Evolutionary conservation across 768 basidiomycete species (phyloP), one percentile per base, ranked within the genome.

Genomic region (Phaeolepiota aurea): DNA sequence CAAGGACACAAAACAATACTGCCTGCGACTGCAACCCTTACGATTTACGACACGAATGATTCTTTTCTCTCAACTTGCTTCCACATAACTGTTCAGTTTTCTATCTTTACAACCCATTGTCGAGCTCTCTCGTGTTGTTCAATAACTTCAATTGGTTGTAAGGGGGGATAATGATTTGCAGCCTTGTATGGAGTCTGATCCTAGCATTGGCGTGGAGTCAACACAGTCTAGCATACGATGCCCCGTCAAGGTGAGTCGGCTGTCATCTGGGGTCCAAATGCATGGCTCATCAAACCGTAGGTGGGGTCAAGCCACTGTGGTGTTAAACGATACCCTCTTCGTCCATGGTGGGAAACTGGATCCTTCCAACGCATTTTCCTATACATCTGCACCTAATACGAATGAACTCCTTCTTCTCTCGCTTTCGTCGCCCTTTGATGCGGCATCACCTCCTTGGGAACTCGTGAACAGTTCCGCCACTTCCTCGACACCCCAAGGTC

Each of bases 321-420:
- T 82, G 32, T 56, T 83, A 16, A 65, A 73, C 50, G 68, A 76
- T 46, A 66, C 67, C 9, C 65, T 93, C 32, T 78, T 78, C 54
- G 63, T 92, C 31, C 79, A 86, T 44, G 91, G 90, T 25, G 91
- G 91, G 36, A 79, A 87, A 55, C 82, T 79, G 30, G 87, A 90
- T 58, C 66, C 70, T 22, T 74, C 58, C 58, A 81, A 83, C 55
- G 54, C 69, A 12, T 87, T 70, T 54, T 74, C 79, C 2, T 94
- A 93, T 58, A 71, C 72, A 21, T 74, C 79, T 14, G 88, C 88
- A 18, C 83, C 82, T 42, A 80, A 77, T 49, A 74, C 63, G 46
- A 75, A 79, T 56, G 84, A 91, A 48, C 54, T 88, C 14, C 65
- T 92, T 18, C 68, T 65, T 21, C 74, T 91, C n/a, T 66, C 83